These are phyloP conservation scores for Cardamine chenopodiifolia DNA, from an alignment of 345 rosid species.

Conservation along the genomic window DNA sequence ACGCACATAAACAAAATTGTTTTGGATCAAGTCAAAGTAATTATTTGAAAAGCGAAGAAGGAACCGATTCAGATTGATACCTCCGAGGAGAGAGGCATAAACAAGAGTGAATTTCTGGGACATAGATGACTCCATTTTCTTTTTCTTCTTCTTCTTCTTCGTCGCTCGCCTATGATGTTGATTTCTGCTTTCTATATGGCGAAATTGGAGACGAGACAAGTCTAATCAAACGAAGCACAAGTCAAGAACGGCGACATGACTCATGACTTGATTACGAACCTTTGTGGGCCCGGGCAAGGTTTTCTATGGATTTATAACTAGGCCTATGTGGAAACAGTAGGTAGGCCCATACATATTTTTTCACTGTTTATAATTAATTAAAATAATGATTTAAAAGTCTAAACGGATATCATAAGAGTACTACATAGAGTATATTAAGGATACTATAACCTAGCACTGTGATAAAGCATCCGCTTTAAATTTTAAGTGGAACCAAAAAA, in stretches of 20 bases:
- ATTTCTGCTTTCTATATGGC: constrained; percentile 30
- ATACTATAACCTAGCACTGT: no score
- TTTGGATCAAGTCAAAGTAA: constrained; percentile 6
- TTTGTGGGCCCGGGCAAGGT: neutral
- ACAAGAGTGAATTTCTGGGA: constrained; percentile 45
- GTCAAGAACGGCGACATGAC: constrained; percentile 13
- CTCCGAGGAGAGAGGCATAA: constrained; percentile 59
- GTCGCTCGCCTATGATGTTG: constrained; percentile 11
- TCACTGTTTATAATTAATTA: no score
- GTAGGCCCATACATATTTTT: neutral
- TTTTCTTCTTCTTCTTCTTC: constrained; percentile 39
- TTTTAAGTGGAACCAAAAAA: no score
- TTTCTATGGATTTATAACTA: no score
- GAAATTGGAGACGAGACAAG: neutral
- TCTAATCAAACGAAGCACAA: neutral
- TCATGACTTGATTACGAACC: neutral
- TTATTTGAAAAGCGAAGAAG: neutral
- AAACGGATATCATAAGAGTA: no score
- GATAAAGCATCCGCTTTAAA: no score
- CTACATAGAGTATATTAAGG: no score
- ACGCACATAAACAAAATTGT: no score
- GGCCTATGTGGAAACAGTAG: neutral
- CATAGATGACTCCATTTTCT: constrained; percentile 47
- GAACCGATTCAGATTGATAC: constrained; percentile 39
- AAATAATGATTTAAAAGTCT: no score